These are phyloP conservation scores for Eremochloa ophiuroides DNA, from an alignment of 176 grass and related monocot genomes.

Conservation along the genomic window DNA sequence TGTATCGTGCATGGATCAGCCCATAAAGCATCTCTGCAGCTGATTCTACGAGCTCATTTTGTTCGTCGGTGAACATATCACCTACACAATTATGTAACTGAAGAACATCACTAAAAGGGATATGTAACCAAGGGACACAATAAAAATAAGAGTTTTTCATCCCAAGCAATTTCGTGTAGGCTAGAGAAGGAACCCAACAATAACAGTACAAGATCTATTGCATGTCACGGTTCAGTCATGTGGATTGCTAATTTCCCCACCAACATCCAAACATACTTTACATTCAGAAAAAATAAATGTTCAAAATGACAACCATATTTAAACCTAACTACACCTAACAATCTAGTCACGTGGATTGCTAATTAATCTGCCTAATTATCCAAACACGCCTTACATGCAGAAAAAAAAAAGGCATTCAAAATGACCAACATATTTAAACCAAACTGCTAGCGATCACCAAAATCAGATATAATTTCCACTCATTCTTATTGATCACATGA, in stretches of 20 bases:
- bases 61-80: constrained; percentile 81
- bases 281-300: background rate
- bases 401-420: background rate
- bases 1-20: constrained; percentile 86
- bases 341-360: background rate
- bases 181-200: background rate
- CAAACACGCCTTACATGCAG: background rate
- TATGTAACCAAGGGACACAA: background rate
- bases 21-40: constrained; percentile 94
- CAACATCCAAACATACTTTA: background rate
- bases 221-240: background rate
- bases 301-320: background rate
- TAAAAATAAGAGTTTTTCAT: background rate
- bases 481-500: background rate
- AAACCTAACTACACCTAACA: background rate
- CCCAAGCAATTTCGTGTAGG: background rate
- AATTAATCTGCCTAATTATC: background rate
- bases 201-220: background rate
- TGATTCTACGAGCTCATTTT: constrained; percentile 85
- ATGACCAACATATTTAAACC: background rate
- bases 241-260: background rate
- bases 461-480: background rate
- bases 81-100: constrained; percentile 46
- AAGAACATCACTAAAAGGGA: constrained; percentile 10
- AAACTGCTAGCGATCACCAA: background rate